These are phyloP conservation scores for Panaeolus papilionaceus DNA, from an alignment of 768 basidiomycete genomes.

Conservation along the genomic window DNA sequence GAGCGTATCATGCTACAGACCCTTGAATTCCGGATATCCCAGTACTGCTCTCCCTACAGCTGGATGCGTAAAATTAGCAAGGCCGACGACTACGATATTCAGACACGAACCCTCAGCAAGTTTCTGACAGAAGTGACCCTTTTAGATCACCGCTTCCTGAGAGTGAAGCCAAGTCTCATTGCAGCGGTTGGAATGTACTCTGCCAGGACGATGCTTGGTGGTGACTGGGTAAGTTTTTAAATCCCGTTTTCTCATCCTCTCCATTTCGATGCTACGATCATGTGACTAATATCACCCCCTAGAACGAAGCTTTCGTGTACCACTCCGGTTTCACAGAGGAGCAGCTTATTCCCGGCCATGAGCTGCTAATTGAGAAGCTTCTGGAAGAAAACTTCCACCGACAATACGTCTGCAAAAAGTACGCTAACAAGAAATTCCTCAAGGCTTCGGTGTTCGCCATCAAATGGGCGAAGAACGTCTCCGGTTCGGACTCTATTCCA, in stretches of 20 bases:
- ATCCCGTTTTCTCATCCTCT: conserved; percentile 22
- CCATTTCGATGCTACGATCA: conserved; percentile 28
- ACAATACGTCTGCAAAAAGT: conserved; percentile 94
- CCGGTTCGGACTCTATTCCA: conserved; percentile 37
- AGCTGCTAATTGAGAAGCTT: conserved; percentile 84
- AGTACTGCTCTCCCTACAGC: conserved; percentile 98
- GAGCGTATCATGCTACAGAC: conserved; percentile 96
- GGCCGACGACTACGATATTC: conserved; percentile 98
- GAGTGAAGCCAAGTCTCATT: conserved; percentile 91
- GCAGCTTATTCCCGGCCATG: conserved; percentile 82
- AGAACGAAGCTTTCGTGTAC: conserved; percentile 92
- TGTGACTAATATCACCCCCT: conserved; percentile 44
- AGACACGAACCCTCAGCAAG: conserved; percentile 96
- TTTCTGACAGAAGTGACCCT: conserved; percentile 97
- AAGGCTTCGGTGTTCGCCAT: conserved; percentile 85
- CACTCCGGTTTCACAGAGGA: conserved; percentile 93
- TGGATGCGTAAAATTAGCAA: conserved; percentile 99
- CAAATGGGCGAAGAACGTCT: conserved; percentile 70
- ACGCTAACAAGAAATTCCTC: conserved; percentile 97
- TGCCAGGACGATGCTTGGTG: conserved; percentile 91
- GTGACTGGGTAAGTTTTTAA: conserved; percentile 85
- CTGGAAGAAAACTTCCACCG: conserved; percentile 79
- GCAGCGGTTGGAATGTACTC: conserved; percentile 99
- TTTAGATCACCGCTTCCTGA: conserved; percentile 90
- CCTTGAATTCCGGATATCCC: conserved; percentile 93